A percentile compares a stretch with the other conserved stretches of the same genome.
Conservation (phyloP, 441 rosid species). For the Brassica balearica region DNA sequence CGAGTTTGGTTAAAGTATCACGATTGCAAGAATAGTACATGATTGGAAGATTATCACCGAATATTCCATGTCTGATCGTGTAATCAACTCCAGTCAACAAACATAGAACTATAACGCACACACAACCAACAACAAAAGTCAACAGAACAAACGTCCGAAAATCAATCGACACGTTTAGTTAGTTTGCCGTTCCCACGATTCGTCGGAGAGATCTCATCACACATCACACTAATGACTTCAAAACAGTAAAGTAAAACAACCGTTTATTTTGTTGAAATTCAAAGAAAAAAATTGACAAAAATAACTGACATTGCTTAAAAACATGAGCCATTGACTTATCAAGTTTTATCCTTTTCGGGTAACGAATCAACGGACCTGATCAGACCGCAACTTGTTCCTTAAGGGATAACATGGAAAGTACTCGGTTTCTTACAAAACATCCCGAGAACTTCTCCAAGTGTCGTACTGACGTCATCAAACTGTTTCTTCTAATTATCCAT, state of each 20-base stretch:
- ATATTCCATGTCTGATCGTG: conserved; percentile 38
- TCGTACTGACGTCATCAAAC: conserved; percentile 26
- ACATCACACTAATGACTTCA: not conserved
- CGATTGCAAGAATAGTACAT: conserved; percentile 2
- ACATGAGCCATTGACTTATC: conserved; percentile 31
- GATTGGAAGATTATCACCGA: conserved; percentile 23
- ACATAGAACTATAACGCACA: conserved; percentile 5
- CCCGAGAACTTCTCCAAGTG: conserved; percentile 39
- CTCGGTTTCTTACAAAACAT: conserved; percentile 24
- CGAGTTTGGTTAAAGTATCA: conserved; percentile 14
- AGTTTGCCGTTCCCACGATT: conserved; percentile 35
- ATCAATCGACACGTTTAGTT: conserved; percentile 28
- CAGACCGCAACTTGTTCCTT: conserved; percentile 25
- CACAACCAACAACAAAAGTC: conserved; percentile 27
- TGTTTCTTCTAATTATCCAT: conserved; percentile 21
- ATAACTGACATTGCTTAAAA: conserved; percentile 2
- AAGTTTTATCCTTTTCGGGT: not conserved
- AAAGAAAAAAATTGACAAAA: not conserved
- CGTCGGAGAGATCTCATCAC: conserved; percentile 16
- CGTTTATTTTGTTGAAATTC: conserved; percentile 25
- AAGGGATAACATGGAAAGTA: conserved; percentile 31
- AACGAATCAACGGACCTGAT: conserved; percentile 35
- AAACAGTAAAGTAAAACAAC: conserved; percentile 4
- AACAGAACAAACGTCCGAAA: conserved; percentile 34
- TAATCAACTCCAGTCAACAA: conserved; percentile 24